Evolutionary conservation across 1,284 basidiomycete genomes (phyloP), one percentile per base, ranked within the genome.

Genomic region (Pseudozyma hubeiensis): DNA sequence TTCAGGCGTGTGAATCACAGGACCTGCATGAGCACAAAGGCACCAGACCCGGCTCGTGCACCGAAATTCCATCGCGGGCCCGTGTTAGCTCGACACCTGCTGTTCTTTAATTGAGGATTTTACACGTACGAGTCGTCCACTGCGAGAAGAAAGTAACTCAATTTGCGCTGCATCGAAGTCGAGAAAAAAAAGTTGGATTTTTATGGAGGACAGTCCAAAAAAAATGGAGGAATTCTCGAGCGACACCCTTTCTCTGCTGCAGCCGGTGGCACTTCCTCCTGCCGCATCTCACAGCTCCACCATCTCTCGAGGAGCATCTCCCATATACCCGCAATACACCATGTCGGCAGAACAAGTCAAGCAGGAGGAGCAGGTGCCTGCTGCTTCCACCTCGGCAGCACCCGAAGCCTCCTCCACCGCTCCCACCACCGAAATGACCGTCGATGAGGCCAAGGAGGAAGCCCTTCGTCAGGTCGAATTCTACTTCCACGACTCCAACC

Each of bases 401-500:
- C n/a, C 43, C 44, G 66, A 43, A n/a, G 44, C 46, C 14, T 46
- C 16, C 48, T 30, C 53, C 13, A 24, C 53, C 48, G 50, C 16
- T 44, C 30, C 53, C 13, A 24, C 53, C 48, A 53, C 68, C 52
- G 60, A 45, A 50, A 63, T 79, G 63, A 62, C 64, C 40, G 56
- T 63, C 43, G 78, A 80, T 5, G 74, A 74, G 58, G 78, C 78
- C 46, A 77, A 77, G 64, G 60, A 53, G 7, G 78, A 77, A 61
- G 66, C 76, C 1, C 67, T 78, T 37, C 67, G 69, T 40, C 78
- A 80, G 70, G 67, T 97, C 81, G 93, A 96, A 85, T 99, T 98
- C 86, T 99, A 99, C 88, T 95, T 99, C 86, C 92, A 77, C 54
- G 81, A 82, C 57, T 90, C 94, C 34, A 99, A 99, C 86, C 89